Percentiles rank a stretch among this genome's conserved stretches.
phyloP scores from a whole-genome alignment of 495 filamentous ascomycete genomes.

The Rhizodiscina lignyota region DNA sequence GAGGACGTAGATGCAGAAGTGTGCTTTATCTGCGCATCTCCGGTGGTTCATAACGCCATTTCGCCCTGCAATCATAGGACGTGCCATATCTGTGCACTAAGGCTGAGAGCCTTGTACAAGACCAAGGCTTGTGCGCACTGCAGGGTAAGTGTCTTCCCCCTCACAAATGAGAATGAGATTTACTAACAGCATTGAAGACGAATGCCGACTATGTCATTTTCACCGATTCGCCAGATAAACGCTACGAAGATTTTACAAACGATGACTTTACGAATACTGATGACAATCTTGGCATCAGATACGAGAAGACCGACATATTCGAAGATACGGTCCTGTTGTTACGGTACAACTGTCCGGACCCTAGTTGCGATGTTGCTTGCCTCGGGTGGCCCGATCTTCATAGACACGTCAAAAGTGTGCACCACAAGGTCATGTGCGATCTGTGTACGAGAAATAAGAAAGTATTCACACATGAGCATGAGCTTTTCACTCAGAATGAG shows the following conservation, averaged over 20 bases:
- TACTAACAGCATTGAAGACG: constrained; percentile 30
- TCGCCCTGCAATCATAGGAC: constrained; percentile 89
- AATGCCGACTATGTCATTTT: constrained; percentile 76
- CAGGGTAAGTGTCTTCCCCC: constrained; percentile 37
- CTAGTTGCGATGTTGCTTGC: constrained; percentile 73
- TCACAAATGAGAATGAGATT: constrained; percentile 1
- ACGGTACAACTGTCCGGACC: constrained; percentile 89
- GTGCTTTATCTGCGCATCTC: constrained; percentile 93
- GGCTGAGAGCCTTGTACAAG: constrained; percentile 86
- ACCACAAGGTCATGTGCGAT: constrained; percentile 86
- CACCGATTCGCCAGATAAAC: constrained; percentile 63
- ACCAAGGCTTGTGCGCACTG: constrained; percentile 90
- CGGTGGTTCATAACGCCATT: constrained; percentile 66
- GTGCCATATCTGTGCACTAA: constrained; percentile 86
- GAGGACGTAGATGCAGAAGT: constrained; percentile 35
- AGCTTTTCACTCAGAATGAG: constrained; percentile 70
- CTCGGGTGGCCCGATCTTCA: constrained; percentile 87
- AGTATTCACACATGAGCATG: constrained; percentile 95
- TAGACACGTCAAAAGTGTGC: constrained; percentile 65
- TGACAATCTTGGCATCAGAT: constrained; percentile 74
- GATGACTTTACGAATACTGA: constrained; percentile 51
- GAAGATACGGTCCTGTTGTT: constrained; percentile 76
- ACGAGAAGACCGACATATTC: constrained; percentile 70
- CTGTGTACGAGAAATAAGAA: constrained; percentile 92
- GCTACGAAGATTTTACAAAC: constrained; percentile 59